These are phyloP conservation scores for Lachnellula willkommii DNA, from an alignment of 2,329 filamentous ascomycete genomes.

Conservation along the genomic window DNA sequence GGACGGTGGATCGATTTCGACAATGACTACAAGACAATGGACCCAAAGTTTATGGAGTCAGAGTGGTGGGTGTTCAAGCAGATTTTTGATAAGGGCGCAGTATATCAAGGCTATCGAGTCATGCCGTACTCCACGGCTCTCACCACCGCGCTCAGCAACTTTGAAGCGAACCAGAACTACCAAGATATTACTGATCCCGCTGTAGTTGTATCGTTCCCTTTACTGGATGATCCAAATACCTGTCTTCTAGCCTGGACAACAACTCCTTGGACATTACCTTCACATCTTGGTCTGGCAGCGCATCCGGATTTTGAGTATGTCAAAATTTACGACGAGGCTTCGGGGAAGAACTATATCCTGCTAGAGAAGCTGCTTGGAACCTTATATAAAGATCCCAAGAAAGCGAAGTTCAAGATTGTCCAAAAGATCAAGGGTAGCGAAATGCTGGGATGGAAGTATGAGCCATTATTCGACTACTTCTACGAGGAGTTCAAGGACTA, in stretches of 20 bases:
- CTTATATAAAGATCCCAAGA: slow-evolving; percentile 92
- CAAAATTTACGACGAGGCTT: slow-evolving; percentile 77
- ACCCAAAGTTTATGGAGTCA: slow-evolving; percentile 91
- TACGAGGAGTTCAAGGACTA: slow-evolving; percentile 81
- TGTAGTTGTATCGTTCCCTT: slow-evolving; percentile 80
- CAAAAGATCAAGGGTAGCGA: slow-evolving; percentile 75
- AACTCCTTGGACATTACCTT: slow-evolving; percentile 81
- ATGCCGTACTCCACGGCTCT: slow-evolving; percentile 94
- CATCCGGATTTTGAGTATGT: slow-evolving; percentile 82
- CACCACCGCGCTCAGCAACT: slow-evolving; percentile 85
- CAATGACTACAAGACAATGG: slow-evolving; percentile 98
- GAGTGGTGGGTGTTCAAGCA: slow-evolving; percentile 97
- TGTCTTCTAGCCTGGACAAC: slow-evolving; percentile 83
- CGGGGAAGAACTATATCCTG: slow-evolving; percentile 78
- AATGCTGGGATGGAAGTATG: slow-evolving; percentile 77
- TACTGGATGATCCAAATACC: slow-evolving; percentile 70
- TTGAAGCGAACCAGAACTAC: slow-evolving; percentile 92
- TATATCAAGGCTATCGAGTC: slow-evolving; percentile 86
- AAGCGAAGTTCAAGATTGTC: slow-evolving; percentile 83
- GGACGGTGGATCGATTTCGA: slow-evolving; percentile 98
- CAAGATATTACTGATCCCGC: slow-evolving; percentile 89
- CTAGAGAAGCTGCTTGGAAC: slow-evolving; percentile 75
- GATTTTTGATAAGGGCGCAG: slow-evolving; percentile 80
- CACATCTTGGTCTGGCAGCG: slow-evolving; percentile 70
- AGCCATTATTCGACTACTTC: slow-evolving; percentile 86